These are phyloP conservation scores for Termitomyces sp. DNA, from an alignment of 768 basidiomycete species.

Conservation along the genomic window DNA sequence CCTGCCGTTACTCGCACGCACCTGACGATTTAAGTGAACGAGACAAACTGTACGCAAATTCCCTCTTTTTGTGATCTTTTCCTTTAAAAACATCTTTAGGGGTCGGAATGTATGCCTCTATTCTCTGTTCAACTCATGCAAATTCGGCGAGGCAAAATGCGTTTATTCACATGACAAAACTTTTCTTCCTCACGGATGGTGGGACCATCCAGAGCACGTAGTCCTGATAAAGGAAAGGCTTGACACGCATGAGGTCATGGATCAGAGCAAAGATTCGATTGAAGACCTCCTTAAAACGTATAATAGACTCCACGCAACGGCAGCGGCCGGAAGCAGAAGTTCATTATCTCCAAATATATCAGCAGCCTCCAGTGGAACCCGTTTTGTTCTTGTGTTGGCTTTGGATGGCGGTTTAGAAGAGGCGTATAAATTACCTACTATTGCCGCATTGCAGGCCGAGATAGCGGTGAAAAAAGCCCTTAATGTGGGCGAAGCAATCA, in stretches of 20 bases:
- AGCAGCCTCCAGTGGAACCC: not conserved
- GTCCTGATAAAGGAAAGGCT: not conserved
- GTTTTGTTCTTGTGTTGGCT: slow-evolving; percentile 24
- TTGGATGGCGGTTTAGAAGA: slow-evolving; percentile 19
- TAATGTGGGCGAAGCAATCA: slow-evolving; percentile 15
- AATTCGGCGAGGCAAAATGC: slow-evolving; percentile 32
- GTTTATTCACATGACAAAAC: slow-evolving; percentile 42
- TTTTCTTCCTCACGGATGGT: slow-evolving; percentile 45
- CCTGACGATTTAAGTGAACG: slow-evolving; percentile 45
- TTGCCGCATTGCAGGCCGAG: slow-evolving; percentile 21
- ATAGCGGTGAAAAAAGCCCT: slow-evolving; percentile 17
- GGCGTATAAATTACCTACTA: slow-evolving; percentile 18
- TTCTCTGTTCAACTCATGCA: slow-evolving; percentile 29
- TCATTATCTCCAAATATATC: not conserved
- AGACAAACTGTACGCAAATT: slow-evolving; percentile 36
- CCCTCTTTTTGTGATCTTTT: not conserved
- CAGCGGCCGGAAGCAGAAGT: not conserved
- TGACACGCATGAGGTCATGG: not conserved
- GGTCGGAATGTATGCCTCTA: slow-evolving; percentile 30
- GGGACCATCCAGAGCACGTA: slow-evolving; percentile 19
- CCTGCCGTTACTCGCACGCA: slow-evolving; percentile 43
- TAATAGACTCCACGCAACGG: not conserved
- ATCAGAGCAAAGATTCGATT: not conserved
- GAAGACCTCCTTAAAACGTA: not conserved
- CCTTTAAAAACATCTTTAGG: slow-evolving; percentile 2